Evolutionary conservation across 345 rosid genomes (phyloP).

Genomic region (Euphorbia lathyris): DNA sequence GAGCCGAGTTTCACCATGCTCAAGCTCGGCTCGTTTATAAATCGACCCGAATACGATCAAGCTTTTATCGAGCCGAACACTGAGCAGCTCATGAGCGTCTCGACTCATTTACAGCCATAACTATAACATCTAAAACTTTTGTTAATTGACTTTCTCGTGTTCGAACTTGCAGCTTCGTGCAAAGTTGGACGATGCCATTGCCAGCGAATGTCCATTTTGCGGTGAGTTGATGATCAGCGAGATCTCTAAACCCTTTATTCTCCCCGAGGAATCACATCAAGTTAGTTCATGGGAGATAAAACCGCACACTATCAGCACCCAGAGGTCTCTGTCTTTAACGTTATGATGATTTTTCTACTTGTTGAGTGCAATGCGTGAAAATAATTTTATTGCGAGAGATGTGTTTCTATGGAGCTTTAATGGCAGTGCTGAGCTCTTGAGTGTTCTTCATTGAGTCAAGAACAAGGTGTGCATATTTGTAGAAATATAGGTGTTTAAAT

Average conservation of each 20-base stretch:
- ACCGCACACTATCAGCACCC: constrained; percentile 55
- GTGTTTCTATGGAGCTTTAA: not conserved
- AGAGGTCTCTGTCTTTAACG: constrained; percentile 57
- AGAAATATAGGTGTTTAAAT: not conserved
- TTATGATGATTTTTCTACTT: constrained; percentile 20
- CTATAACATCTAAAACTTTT: not conserved
- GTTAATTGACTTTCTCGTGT: constrained; percentile 10
- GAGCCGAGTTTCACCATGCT: no score
- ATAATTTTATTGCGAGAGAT: not conserved
- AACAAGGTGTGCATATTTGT: not conserved
- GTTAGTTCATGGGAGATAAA: constrained; percentile 83
- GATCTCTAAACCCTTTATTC: constrained; percentile 68
- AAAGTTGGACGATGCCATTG: constrained; percentile 90
- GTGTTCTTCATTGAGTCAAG: no score
- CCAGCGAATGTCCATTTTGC: constrained; percentile 92
- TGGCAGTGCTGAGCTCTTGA: not conserved
- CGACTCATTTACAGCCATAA: no score
- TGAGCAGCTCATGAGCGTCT: no score
- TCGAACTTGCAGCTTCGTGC: constrained; percentile 66
- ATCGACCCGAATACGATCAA: no score
- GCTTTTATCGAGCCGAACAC: no score
- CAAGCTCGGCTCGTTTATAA: no score
- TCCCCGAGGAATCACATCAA: constrained; percentile 62
- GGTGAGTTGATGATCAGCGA: constrained; percentile 90
- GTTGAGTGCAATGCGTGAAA: not conserved